Base-by-base conservation (phyloP, 2,329 filamentous ascomycete species). In the Cladophialophora immunda region DNA sequence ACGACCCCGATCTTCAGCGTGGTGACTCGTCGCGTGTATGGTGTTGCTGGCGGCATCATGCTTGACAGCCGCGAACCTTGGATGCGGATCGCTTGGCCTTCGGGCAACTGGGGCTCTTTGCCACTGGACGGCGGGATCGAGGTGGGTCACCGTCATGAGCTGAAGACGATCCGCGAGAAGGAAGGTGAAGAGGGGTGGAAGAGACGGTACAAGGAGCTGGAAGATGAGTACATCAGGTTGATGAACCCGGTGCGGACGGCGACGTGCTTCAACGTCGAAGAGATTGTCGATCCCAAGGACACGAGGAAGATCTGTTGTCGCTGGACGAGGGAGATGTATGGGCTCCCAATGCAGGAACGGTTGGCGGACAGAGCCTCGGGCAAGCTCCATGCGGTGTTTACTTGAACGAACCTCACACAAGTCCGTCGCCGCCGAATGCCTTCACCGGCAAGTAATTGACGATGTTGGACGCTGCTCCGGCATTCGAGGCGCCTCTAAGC, bases 161-260 rank as follows among this genome's bases (percentile, higher is more conserved):
- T 90, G 66, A 84, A 82, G 66, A 60, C 65, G n/a, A 64, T 72
- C 15, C 63, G 64, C 2, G 82, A 86, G 69, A 84, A 84, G 30
- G 82, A 84, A 64, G 85, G 85, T 0, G 77, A 80, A 36, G 83
- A 84, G 68, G 82, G 81, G 19, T 89, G 89, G 62, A 80, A 78
- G 54, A 82, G 79, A 25, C 81, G 81, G 68, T 89, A 89, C 69
- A 79, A 81, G 47, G 84, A 88, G 72, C 70, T 90, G 34, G 85
- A 89, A 53, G 82, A 85, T 27, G 86, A 88, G 74, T 90, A 90
- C 74, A 77, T 81, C 38, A 79, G 87, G 25, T 72, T 90, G 69
- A 89, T 89, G 85, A 90, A 89, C 70, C 88, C 87, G 0, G 85
- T 90, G 1, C 78, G 87, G 17, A 89, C 87, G 3, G 87, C 88